Percentiles rank a stretch among this genome's conserved stretches.
phyloP scores from a whole-genome alignment of 805 yeast species.

The Pichia rugopelliculosa region DNA sequence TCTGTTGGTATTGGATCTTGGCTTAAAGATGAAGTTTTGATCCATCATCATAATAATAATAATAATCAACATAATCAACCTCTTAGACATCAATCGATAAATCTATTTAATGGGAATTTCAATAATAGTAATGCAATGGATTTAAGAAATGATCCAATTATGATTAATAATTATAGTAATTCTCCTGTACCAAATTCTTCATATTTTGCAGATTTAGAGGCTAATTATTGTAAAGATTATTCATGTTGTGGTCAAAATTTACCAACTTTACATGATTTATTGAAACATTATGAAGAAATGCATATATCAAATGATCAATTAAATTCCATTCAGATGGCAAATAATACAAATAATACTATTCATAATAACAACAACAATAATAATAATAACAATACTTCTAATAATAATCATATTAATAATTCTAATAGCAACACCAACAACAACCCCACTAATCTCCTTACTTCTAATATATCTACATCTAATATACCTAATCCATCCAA shows the following conservation, averaged over 20 bases:
- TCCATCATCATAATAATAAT: slow-evolving; percentile 22
- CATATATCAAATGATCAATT: slow-evolving; percentile 59
- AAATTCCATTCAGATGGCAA: not conserved
- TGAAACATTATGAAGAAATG: slow-evolving; percentile 93
- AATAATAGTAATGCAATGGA: slow-evolving; percentile 20
- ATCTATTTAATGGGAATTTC: slow-evolving; percentile 14
- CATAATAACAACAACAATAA: not conserved
- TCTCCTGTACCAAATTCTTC: slow-evolving; percentile 65
- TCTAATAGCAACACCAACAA: not conserved
- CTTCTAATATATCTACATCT: not conserved
- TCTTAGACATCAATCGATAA: slow-evolving; percentile 14
- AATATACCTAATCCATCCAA: not conserved
- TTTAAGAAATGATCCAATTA: slow-evolving; percentile 22
- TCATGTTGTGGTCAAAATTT: slow-evolving; percentile 89
- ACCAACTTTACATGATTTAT: slow-evolving; percentile 88
- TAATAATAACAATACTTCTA: slow-evolving; percentile 32
- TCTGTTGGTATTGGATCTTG: slow-evolving; percentile 91
- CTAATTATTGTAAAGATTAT: slow-evolving; percentile 94
- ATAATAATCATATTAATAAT: slow-evolving; percentile 40
- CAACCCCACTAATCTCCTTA: not conserved
- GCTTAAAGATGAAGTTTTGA: slow-evolving; percentile 88
- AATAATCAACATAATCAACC: not conserved
- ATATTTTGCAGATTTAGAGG: slow-evolving; percentile 87
- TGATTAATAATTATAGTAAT: slow-evolving; percentile 41
- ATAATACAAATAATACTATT: not conserved